phyloP scores from a whole-genome alignment of 768 basidiomycete genomes.

The Mycena filopes region DNA sequence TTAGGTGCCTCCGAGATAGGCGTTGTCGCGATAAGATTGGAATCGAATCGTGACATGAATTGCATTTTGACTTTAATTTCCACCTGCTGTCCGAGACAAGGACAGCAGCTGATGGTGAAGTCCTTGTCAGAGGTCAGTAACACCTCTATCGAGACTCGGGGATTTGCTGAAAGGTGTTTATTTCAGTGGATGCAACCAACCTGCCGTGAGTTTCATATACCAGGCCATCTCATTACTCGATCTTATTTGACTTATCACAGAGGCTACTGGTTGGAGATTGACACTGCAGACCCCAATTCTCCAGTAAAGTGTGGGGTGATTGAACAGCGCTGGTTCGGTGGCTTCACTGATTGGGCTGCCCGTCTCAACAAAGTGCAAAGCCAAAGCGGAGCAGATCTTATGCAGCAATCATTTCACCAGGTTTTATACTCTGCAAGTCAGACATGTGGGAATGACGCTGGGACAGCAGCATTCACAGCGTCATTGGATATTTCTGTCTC shows the following conservation, averaged over 20 bases:
- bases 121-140: too few species aligned
- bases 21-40: too few species aligned
- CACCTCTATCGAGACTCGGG: too few species aligned
- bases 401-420: background rate
- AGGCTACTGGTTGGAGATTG: constrained; percentile 6
- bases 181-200: background rate
- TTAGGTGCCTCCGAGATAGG: too few species aligned
- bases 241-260: background rate
- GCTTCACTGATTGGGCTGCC: background rate
- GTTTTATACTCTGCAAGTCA: constrained; percentile 3
- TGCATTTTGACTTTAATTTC: too few species aligned
- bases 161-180: too few species aligned
- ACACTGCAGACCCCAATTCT: constrained; percentile 7
- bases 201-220: too few species aligned
- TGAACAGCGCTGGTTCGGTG: constrained; percentile 5
- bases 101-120: too few species aligned
- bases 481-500: background rate
- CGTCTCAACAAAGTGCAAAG: background rate
- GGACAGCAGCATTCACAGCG: background rate
- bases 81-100: too few species aligned
- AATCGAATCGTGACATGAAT: too few species aligned
- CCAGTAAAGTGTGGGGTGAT: background rate
- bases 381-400: constrained; percentile 1
- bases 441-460: background rate
- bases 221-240: background rate